Evolutionary conservation across 78 protist genomes (phyloP).

Genomic region (Dictyostelium intermedium): DNA sequence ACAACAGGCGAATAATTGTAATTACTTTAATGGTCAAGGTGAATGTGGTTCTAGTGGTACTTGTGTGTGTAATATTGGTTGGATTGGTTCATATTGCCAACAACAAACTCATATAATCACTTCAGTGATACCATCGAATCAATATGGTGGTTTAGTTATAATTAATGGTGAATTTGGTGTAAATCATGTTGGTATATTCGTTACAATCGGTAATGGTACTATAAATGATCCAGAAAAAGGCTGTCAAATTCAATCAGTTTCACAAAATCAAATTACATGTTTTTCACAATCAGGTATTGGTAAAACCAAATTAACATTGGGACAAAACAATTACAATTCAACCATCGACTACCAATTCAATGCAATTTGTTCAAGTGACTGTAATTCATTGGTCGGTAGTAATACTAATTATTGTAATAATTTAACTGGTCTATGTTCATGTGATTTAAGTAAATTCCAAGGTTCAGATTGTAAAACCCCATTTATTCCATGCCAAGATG

Average conservation of each 20-base stretch:
- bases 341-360: background rate
- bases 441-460: background rate
- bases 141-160: background rate
- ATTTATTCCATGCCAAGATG: background rate
- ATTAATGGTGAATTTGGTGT: background rate
- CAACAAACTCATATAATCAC: background rate
- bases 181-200: background rate
- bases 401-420: background rate
- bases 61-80: background rate
- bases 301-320: background rate
- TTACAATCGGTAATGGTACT: background rate
- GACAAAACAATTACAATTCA: background rate
- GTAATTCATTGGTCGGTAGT: background rate
- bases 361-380: background rate
- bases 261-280: background rate
- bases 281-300: background rate
- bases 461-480: background rate
- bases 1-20: background rate
- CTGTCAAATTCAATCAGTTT: background rate
- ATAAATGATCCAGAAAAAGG: background rate
- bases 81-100: background rate
- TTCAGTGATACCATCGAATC: background rate
- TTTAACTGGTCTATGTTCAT: background rate
- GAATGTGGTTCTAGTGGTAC: background rate
- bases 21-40: background rate